Percentiles rank a stretch among this genome's conserved stretches.
These are phyloP conservation scores for Leptomonas pyrrhocoris DNA, from an alignment of 208 protist species.

Conservation along the genomic window DNA sequence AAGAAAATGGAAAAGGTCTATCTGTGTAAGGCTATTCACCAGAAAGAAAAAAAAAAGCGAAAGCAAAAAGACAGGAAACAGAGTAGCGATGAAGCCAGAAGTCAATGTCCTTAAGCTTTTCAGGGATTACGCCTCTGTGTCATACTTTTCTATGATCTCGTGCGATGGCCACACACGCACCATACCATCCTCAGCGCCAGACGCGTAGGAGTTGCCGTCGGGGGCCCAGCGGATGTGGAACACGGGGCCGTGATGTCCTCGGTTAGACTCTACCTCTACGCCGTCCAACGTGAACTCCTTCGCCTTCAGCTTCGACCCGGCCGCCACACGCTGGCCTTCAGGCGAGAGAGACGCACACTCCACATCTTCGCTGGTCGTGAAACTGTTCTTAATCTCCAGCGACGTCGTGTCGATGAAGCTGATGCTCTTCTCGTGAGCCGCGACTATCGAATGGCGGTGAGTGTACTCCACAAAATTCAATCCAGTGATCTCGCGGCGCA, in stretches of 20 bases:
- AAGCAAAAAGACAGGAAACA: no score
- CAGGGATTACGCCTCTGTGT: slow-evolving; percentile 40
- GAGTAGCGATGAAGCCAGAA: no score
- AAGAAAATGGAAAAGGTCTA: no score
- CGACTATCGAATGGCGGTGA: slow-evolving; percentile 78
- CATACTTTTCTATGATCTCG: slow-evolving; percentile 82
- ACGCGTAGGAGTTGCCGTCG: slow-evolving; percentile 87
- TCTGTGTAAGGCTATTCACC: neutral
- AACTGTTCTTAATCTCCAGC: slow-evolving; percentile 75
- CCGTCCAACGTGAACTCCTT: slow-evolving; percentile 91
- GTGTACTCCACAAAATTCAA: slow-evolving; percentile 93
- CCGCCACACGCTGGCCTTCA: slow-evolving; percentile 81
- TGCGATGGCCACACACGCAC: slow-evolving; percentile 92
- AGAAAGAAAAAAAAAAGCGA: slow-evolving; percentile 2
- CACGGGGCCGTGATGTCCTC: slow-evolving; percentile 90
- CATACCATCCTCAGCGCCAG: slow-evolving; percentile 92
- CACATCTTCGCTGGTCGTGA: slow-evolving; percentile 82
- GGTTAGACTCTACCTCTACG: slow-evolving; percentile 84
- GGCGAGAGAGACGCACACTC: slow-evolving; percentile 89
- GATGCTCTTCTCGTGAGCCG: slow-evolving; percentile 86
- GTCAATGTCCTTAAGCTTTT: neutral
- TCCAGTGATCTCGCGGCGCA: slow-evolving; percentile 79
- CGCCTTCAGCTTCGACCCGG: slow-evolving; percentile 88
- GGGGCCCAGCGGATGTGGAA: slow-evolving; percentile 92
- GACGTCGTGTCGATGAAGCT: slow-evolving; percentile 87